These are phyloP conservation scores for Aspergillus caelatus DNA, from an alignment of 2,329 filamentous ascomycete species.

Conservation along the genomic window DNA sequence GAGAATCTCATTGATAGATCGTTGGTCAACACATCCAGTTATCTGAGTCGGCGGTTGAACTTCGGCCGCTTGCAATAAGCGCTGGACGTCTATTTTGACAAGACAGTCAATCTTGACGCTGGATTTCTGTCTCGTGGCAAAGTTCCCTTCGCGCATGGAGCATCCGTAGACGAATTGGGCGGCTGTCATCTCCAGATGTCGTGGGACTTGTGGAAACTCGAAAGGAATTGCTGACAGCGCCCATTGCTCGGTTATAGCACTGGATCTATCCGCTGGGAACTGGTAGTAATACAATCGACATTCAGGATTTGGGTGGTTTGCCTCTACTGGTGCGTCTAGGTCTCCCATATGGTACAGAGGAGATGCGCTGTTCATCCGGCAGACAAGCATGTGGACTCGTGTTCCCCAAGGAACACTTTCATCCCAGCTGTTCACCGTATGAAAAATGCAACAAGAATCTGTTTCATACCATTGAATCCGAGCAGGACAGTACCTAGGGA, in stretches of 20 bases:
- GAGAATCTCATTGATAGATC: slow-evolving; percentile 58
- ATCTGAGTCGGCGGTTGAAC: slow-evolving; percentile 50
- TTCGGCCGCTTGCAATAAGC: slow-evolving; percentile 52
- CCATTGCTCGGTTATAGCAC: slow-evolving; percentile 62
- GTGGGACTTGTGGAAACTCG: slow-evolving; percentile 66
- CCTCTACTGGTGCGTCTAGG: slow-evolving; percentile 57
- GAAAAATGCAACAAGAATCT: slow-evolving; percentile 69
- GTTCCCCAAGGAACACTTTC: slow-evolving; percentile 37
- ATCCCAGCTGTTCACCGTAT: slow-evolving; percentile 73
- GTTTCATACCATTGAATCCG: slow-evolving; percentile 69
- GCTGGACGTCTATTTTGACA: slow-evolving; percentile 12
- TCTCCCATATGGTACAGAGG: slow-evolving; percentile 68
- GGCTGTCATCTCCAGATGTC: slow-evolving; percentile 57
- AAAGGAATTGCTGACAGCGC: slow-evolving; percentile 67
- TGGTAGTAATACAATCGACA: slow-evolving; percentile 71
- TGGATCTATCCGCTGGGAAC: slow-evolving; percentile 43
- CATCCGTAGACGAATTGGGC: slow-evolving; percentile 70
- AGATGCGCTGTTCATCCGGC: slow-evolving; percentile 67
- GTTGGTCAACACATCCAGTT: slow-evolving; percentile 64
- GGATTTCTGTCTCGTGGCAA: slow-evolving; percentile 6
- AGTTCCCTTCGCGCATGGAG: slow-evolving; percentile 49
- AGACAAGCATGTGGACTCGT: slow-evolving; percentile 66
- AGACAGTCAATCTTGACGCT: slow-evolving; percentile 15
- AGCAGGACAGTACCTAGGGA: slow-evolving; percentile 62
- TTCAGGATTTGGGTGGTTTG: slow-evolving; percentile 53